These are phyloP conservation scores for Raffaelea albimanens DNA, from an alignment of 2,329 filamentous ascomycete species.

Conservation along the genomic window DNA sequence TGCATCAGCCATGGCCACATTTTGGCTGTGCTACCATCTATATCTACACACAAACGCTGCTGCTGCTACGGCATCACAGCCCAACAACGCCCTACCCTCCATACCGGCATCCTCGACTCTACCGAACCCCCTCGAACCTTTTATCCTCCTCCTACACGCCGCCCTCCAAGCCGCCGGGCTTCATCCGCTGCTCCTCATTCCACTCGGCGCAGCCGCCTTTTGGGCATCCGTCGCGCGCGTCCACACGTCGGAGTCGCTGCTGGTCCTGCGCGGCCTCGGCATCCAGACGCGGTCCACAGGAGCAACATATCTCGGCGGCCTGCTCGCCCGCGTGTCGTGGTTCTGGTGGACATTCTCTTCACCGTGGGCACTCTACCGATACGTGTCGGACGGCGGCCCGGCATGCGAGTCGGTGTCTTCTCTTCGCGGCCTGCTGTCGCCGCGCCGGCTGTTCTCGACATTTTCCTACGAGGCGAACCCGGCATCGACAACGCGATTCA, in stretches of 20 bases:
- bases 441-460: background rate
- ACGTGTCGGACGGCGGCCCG: background rate
- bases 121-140: too few species aligned
- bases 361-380: constrained; percentile 6
- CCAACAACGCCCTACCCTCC: too few species aligned
- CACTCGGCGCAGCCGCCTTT: constrained; percentile 25
- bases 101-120: too few species aligned
- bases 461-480: constrained; percentile 20
- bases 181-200: constrained; percentile 29
- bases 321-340: constrained; percentile 9
- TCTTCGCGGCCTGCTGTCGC: too few species aligned
- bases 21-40: constrained; percentile 31
- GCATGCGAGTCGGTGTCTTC: too few species aligned
- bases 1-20: constrained; percentile 36
- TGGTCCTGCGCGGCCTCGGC: constrained; percentile 80
- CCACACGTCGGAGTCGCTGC: constrained; percentile 67
- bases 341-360: constrained; percentile 24
- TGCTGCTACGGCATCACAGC: too few species aligned
- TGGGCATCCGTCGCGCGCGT: constrained; percentile 36
- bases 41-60: too few species aligned
- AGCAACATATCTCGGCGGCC: constrained; percentile 47
- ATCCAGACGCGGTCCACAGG: constrained; percentile 76
- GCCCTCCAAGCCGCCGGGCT: constrained; percentile 18
- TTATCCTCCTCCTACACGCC: background rate
- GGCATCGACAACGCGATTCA: constrained; percentile 38